These are phyloP conservation scores for Talaromyces sp. DNA, from an alignment of 2,329 filamentous ascomycete species.

Conservation along the genomic window DNA sequence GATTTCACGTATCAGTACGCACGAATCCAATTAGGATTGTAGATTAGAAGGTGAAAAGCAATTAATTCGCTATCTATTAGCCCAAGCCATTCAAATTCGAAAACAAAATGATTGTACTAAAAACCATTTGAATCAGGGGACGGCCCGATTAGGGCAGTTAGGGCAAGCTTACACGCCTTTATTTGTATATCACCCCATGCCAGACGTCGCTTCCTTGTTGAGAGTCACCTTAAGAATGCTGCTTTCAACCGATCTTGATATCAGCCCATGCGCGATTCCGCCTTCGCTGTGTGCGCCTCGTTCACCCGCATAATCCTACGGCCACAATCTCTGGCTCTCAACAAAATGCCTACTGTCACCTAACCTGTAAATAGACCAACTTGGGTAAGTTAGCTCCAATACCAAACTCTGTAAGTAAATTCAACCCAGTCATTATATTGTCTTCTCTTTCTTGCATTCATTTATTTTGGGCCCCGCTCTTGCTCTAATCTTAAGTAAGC, in stretches of 20 bases:
- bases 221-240: neutral
- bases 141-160: neutral
- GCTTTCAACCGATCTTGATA: neutral
- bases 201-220: neutral
- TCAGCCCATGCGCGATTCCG: neutral
- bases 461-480: neutral
- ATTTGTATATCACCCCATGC: neutral
- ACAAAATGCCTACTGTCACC: neutral
- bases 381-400: neutral
- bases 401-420: neutral
- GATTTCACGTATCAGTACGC: neutral
- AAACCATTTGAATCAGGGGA: neutral
- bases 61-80: neutral
- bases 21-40: neutral
- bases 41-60: neutral
- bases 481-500: neutral
- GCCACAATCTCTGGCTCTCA: neutral
- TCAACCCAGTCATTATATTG: neutral
- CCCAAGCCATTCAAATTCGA: neutral
- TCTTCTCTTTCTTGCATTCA: neutral
- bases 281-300: too few relatives aligned
- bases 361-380: neutral
- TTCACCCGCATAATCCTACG: neutral
- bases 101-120: neutral
- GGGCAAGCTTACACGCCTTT: neutral